Evolutionary conservation across 768 basidiomycete species (phyloP), one percentile per base, ranked within the genome.

Genomic region (Collybia nuda): DNA sequence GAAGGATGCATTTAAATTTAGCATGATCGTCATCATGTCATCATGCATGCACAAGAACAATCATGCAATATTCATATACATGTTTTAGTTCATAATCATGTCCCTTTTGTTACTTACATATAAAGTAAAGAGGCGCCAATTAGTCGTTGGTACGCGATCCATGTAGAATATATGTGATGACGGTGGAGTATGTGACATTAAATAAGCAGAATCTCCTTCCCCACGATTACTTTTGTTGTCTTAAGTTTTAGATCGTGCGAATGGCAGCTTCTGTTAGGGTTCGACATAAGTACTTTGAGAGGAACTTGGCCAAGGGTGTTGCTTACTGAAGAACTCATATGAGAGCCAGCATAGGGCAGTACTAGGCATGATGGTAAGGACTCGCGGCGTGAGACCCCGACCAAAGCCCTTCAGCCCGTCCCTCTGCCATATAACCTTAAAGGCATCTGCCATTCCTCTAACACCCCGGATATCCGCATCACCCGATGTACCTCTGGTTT

Each of bases 321-420:
- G 85, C 94, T 73, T 66, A 96, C 94, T 97, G 81, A 97, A 97
- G 73, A 96, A 97, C 70, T 98, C 95, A 63, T 98, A 95, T 47
- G 93, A 95, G 66, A 95, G 74, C 97, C 96, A 99, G 70, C 91
- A 96, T 43, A 99, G 76, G 8, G 97, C 97, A 47, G 96, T 97
- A 64, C 91, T 94, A 5, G 97, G 97, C 85, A 98, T 91, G 61
- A 90, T 91, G 21, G 95, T 96, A 67, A 98, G 72, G 45, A 99
- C 85, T 40, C 97, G 82, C 6, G 97, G 97, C 47, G 92, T 79
- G 60, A 98, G 72, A 21, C 97, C 97, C 58, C 97, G 77, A 47
- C 77, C 74, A 62, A 98, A 93, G 0, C 97, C 97, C 62, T 76
- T 87, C 21, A 88, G 40, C 5, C 97, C 96, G 53, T 98, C 90